A percentile compares a stretch with the other conserved stretches of the same genome.
Evolutionary conservation across 768 basidiomycete species (phyloP).

Genomic region (Steccherinum ochraceum): DNA sequence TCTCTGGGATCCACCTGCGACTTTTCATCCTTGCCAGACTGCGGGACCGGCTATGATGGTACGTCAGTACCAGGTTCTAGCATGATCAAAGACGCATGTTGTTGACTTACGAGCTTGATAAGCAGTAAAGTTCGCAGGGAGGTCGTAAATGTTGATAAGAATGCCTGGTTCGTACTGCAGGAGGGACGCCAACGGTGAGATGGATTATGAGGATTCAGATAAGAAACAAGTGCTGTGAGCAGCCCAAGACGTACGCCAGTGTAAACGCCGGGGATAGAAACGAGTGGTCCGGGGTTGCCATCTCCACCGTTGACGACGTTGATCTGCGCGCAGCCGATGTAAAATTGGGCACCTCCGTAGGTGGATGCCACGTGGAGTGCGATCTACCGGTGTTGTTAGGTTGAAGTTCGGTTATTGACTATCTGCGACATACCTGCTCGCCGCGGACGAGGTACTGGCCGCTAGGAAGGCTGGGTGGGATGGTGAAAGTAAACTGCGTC

Average conservation of each 20-base stretch:
- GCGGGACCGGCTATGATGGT: slow-evolving; percentile 16
- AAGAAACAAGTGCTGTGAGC: background rate
- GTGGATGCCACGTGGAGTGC: slow-evolving; percentile 21
- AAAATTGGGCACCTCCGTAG: slow-evolving; percentile 27
- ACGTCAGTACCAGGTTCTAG: no score
- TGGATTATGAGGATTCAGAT: background rate
- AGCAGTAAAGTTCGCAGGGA: slow-evolving; percentile 19
- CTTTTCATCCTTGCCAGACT: slow-evolving; percentile 20
- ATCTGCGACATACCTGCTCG: slow-evolving; percentile 18
- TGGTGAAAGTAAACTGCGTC: slow-evolving; percentile 22
- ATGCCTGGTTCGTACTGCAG: slow-evolving; percentile 24
- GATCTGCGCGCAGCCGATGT: slow-evolving; percentile 29
- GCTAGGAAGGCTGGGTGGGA: slow-evolving; percentile 24
- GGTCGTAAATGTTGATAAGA: slow-evolving; percentile 25
- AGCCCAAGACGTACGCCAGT: slow-evolving; percentile 19
- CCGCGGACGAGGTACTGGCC: slow-evolving; percentile 29
- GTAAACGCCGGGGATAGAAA: slow-evolving; percentile 29
- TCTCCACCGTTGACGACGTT: slow-evolving; percentile 27
- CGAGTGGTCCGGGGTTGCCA: slow-evolving; percentile 26
- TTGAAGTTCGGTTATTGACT: background rate
- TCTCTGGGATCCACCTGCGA: no score
- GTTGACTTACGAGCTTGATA: slow-evolving; percentile 16
- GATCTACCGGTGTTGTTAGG: slow-evolving; percentile 9
- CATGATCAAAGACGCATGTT: background rate
- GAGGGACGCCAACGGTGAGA: background rate